Conservation (phyloP, 2,329 filamentous ascomycete species). For the Fusarium haematococcum region DNA sequence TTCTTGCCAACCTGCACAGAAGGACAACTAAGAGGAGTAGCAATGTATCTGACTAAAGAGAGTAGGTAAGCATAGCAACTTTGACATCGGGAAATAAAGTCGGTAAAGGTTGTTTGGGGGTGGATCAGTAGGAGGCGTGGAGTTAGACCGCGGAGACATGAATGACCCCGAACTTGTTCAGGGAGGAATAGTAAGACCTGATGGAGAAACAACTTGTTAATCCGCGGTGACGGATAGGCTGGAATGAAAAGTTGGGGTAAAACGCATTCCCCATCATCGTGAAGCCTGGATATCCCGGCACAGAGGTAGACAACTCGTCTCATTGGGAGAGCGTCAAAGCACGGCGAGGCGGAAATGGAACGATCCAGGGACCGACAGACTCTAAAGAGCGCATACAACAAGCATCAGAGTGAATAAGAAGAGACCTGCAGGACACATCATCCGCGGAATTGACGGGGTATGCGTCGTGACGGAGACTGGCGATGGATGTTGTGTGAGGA, state of each 20-base stretch:
- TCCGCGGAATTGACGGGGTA: background rate
- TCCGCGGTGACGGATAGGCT: background rate
- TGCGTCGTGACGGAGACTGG: slow-evolving; percentile 4
- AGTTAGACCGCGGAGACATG: background rate
- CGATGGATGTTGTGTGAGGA: background rate
- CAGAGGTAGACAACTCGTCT: background rate
- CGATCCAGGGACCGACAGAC: background rate
- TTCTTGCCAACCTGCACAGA: background rate
- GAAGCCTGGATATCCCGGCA: background rate
- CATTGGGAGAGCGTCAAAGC: background rate
- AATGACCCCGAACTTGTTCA: background rate
- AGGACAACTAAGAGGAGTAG: background rate
- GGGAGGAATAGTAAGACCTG: background rate
- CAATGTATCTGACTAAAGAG: background rate
- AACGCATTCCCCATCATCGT: background rate
- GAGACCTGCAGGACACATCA: background rate
- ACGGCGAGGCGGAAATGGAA: background rate
- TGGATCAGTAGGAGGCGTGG: background rate
- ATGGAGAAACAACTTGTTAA: background rate
- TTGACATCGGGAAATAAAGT: background rate
- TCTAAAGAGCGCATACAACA: background rate
- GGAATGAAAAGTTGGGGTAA: background rate
- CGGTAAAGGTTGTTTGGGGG: slow-evolving; percentile 2
- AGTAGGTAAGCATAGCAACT: background rate
- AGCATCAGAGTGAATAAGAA: background rate